Conservation (phyloP, 805 yeast genomes). For the Myxozyma nipponensis region DNA sequence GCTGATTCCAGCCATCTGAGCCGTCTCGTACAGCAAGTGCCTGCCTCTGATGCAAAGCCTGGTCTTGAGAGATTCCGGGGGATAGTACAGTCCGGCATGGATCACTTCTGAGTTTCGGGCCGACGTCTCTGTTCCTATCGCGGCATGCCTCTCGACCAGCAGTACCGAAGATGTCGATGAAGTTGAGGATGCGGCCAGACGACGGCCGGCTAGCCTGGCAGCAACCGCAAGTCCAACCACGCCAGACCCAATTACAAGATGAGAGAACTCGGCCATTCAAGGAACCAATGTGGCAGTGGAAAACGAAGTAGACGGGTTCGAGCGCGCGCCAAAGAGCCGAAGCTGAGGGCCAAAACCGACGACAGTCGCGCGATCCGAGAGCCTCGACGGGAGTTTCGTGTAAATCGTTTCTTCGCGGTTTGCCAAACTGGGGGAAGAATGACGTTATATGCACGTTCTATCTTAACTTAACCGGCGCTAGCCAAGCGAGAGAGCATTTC, state of each 20-base stretch:
- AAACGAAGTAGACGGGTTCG: not conserved
- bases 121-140: constrained; percentile 75
- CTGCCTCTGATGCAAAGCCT: constrained; percentile 73
- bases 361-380: no score
- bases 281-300: not conserved
- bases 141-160: constrained; percentile 63
- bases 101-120: constrained; percentile 90
- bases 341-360: no score
- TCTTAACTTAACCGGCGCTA: no score
- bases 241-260: constrained; percentile 78
- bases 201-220: constrained; percentile 52
- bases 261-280: constrained; percentile 52
- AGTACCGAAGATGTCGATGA: constrained; percentile 43
- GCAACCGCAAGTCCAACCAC: constrained; percentile 81
- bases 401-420: no score
- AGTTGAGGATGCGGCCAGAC: constrained; percentile 35
- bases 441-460: no score
- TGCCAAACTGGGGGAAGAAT: no score
- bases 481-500: no score
- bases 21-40: constrained; percentile 53
- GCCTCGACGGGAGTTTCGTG: no score
- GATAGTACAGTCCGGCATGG: constrained; percentile 87
- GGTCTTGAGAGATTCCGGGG: constrained; percentile 62
- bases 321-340: no score
- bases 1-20: constrained; percentile 50